Conservation (phyloP, 208 protist genomes). For the Tetramitus jugosus region DNA sequence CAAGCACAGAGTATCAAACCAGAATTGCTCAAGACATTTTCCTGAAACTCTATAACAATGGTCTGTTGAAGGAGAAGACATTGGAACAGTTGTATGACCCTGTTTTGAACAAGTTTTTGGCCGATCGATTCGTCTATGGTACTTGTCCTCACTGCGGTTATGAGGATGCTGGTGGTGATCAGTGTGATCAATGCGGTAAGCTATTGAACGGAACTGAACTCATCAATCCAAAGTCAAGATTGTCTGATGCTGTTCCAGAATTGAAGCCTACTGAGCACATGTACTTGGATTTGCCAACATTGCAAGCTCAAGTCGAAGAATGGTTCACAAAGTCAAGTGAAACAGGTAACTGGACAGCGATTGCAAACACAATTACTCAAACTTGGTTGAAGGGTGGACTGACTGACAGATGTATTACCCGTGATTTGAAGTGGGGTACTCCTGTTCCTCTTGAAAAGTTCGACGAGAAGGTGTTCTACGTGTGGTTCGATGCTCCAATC, state of each 20-base stretch:
- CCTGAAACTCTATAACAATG: constrained; percentile 39
- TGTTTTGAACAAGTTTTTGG: constrained; percentile 48
- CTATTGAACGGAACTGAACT: constrained; percentile 39
- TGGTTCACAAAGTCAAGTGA: constrained; percentile 32
- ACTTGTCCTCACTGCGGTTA: constrained; percentile 28
- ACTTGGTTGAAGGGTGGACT: constrained; percentile 58
- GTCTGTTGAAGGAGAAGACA: constrained; percentile 35
- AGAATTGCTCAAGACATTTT: constrained; percentile 68
- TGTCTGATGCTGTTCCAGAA: background rate
- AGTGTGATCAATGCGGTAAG: constrained; percentile 61
- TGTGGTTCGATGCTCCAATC: constrained; percentile 77
- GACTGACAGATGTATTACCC: constrained; percentile 59
- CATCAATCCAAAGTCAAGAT: background rate
- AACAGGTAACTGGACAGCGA: constrained; percentile 40
- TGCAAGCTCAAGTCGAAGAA: constrained; percentile 25
- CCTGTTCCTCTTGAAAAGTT: constrained; percentile 48
- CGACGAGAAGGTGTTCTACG: constrained; percentile 58
- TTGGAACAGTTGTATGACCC: constrained; percentile 55
- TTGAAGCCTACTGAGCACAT: background rate
- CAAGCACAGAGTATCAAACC: constrained; percentile 53
- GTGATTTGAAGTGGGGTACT: constrained; percentile 68
- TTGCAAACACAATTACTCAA: constrained; percentile 45
- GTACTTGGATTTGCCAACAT: background rate
- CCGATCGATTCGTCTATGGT: constrained; percentile 60
- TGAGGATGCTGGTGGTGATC: constrained; percentile 62